phyloP scores from a whole-genome alignment of 192 early-diverging fungal genomes.

The Coemansia interrupta region DNA sequence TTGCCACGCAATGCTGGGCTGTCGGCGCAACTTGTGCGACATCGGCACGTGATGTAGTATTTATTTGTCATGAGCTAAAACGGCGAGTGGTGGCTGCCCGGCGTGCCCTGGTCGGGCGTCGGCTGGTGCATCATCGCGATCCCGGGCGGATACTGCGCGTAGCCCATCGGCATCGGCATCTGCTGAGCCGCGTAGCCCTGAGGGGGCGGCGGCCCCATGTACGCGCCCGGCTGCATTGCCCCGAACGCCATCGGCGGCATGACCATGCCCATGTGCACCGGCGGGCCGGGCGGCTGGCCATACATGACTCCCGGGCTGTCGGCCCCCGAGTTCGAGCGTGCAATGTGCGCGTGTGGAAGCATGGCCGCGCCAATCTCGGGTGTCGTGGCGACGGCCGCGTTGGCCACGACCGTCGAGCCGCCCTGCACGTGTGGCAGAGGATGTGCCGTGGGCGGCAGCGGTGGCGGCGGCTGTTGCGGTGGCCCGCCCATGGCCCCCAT shows the following conservation, averaged over 20 bases:
- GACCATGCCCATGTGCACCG: slow-evolving; percentile 49
- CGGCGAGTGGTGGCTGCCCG: slow-evolving; percentile 10
- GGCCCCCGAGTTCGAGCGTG: slow-evolving; percentile 15
- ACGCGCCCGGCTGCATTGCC: slow-evolving; percentile 40
- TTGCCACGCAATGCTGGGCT: no score
- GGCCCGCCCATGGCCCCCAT: slow-evolving; percentile 20
- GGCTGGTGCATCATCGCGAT: slow-evolving; percentile 46
- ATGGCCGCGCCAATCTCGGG: slow-evolving; percentile 38
- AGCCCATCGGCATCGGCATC: slow-evolving; percentile 46
- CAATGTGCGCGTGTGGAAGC: slow-evolving; percentile 18
- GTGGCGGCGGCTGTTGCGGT: no score
- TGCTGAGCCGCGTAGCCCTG: slow-evolving; percentile 47
- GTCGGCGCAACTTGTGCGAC: no score
- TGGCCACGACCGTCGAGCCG: slow-evolving; percentile 5
- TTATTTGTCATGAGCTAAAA: neutral
- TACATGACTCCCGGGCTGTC: slow-evolving; percentile 42
- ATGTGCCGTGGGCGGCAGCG: slow-evolving; percentile 14
- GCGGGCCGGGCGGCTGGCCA: slow-evolving; percentile 21
- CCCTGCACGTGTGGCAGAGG: slow-evolving; percentile 26
- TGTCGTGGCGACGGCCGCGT: slow-evolving; percentile 19
- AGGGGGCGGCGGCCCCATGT: slow-evolving; percentile 35
- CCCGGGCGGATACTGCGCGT: slow-evolving; percentile 43
- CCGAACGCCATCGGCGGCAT: slow-evolving; percentile 41
- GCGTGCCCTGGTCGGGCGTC: slow-evolving; percentile 30
- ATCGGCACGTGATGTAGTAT: no score